phyloP scores from a whole-genome alignment of 768 basidiomycete genomes.

The Leucosporidium creatinivorum region DNA sequence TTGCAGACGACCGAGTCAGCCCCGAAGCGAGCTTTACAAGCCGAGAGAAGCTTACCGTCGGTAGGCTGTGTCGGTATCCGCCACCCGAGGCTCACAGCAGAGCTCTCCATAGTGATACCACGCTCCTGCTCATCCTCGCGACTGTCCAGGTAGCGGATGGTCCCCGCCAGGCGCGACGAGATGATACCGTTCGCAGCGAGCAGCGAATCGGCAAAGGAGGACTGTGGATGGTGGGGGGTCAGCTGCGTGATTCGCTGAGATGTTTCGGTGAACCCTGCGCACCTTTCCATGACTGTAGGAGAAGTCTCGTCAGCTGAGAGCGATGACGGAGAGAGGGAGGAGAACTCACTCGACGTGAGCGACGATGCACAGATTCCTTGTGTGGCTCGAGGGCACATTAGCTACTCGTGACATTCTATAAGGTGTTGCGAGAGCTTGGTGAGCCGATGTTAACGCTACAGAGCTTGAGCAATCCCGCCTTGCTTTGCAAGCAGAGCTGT shows the following conservation, averaged over 20 bases:
- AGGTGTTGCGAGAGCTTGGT: too few relatives aligned
- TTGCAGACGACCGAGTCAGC: slow-evolving; percentile 37
- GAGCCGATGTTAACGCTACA: too few relatives aligned
- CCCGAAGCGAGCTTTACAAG: slow-evolving; percentile 48
- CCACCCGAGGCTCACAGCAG: slow-evolving; percentile 81
- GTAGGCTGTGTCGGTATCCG: slow-evolving; percentile 55
- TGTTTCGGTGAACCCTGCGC: fast-evolving
- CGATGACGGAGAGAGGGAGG: neutral
- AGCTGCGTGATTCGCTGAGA: neutral
- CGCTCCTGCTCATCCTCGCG: slow-evolving; percentile 95
- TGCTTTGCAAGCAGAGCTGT: too few relatives aligned
- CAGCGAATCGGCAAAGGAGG: slow-evolving; percentile 86
- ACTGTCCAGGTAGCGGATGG: slow-evolving; percentile 89
- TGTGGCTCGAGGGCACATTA: slow-evolving; percentile 8
- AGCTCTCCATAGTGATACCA: slow-evolving; percentile 98
- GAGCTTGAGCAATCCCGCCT: too few relatives aligned
- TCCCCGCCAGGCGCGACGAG: slow-evolving; percentile 86
- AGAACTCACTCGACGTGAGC: slow-evolving; percentile 28
- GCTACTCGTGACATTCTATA: slow-evolving; percentile 3
- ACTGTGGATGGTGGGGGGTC: slow-evolving; percentile 44
- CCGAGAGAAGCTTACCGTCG: slow-evolving; percentile 40
- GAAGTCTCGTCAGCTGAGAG: neutral
- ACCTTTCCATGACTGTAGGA: slow-evolving; percentile 30
- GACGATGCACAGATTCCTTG: slow-evolving; percentile 28
- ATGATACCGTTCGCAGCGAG: slow-evolving; percentile 98